These are phyloP conservation scores for Aspergillus haitiensis DNA, from an alignment of 495 filamentous ascomycete species.

Conservation along the genomic window DNA sequence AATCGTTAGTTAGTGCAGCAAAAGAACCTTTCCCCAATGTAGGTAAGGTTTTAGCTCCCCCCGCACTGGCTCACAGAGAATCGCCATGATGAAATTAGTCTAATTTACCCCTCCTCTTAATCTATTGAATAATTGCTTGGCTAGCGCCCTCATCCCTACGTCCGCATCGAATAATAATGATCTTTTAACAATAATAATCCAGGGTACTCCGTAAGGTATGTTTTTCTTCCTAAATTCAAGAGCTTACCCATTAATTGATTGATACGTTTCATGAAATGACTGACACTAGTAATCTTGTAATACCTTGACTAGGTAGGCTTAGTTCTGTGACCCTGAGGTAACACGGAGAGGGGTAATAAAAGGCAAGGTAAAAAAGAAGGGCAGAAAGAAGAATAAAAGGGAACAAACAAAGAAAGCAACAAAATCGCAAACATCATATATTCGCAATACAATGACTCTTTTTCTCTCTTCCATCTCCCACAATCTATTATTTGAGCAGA, in stretches of 20 bases:
- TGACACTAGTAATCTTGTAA: too few species aligned
- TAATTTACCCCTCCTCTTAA: neutral
- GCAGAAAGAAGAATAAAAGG: too few species aligned
- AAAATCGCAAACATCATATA: too few species aligned
- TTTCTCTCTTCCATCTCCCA: neutral
- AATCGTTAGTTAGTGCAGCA: too few species aligned
- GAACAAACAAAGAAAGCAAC: too few species aligned
- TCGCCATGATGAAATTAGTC: neutral
- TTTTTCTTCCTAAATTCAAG: neutral
- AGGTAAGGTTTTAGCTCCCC: constrained; percentile 4
- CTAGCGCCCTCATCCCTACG: neutral
- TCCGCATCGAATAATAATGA: neutral
- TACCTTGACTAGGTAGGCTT: too few species aligned
- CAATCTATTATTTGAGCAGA: neutral
- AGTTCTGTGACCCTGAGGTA: too few species aligned
- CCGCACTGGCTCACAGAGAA: neutral
- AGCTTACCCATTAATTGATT: neutral
- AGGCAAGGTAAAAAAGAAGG: too few species aligned
- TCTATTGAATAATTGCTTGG: neutral
- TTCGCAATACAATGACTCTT: too few species aligned
- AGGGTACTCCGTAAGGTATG: neutral
- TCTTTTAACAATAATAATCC: neutral
- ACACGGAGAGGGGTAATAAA: too few species aligned
- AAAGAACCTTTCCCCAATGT: neutral
- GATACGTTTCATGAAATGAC: too few species aligned